Evolutionary conservation across 371 early-diverging fungal species (phyloP), one percentile per base, ranked within the genome.

Genomic region (Mucor circinelloides): DNA sequence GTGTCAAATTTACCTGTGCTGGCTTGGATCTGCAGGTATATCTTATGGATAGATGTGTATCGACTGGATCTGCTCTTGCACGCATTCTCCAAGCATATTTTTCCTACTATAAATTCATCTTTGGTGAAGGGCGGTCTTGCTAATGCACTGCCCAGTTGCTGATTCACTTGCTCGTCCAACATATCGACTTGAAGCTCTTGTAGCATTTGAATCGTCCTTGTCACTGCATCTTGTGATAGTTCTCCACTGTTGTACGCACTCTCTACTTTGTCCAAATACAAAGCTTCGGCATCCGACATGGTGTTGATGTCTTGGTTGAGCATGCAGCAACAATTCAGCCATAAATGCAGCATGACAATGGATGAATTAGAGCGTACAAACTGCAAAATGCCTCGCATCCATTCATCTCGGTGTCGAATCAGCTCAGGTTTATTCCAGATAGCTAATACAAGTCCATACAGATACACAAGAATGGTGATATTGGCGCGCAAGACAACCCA

Each of bases 361-460:
- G 70, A 58, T 10, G 66, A 57, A 17, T 63, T 46, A 1, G 75
- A 70, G 25, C 67, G 67, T 21, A 76, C 48, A 65, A 81, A 81
- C 6, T 61, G 67, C 12, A 71, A 42, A 6, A 78, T 58, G 6
- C 71, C 66, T 13, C 36, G 6, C 3, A 64, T 56, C 74, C 75
- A 76, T 13, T 60, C 66, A 1, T 56, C 36, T 9, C 60, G 38
- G 3, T 48, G 21, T 21, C 55, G 23, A 10, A 28, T 32, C 3
- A 23, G 27, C 0, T 67, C 70, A n/a, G 52, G 66, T 17, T 69
- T 57, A 12, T 65, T 66, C 3, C 42, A 61, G n/a, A 68, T 19
- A 0, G 75, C 74, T n/a, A 81, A 44, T 0, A 73, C 73, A 32
- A 81, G 54, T 0, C 79, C 79, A 46, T 81, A 81, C 2, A 81